A percentile compares a stretch with the other conserved stretches of the same genome.
Conservation (phyloP, 1,284 basidiomycete genomes). For the Melampsora larici-populina region DNA sequence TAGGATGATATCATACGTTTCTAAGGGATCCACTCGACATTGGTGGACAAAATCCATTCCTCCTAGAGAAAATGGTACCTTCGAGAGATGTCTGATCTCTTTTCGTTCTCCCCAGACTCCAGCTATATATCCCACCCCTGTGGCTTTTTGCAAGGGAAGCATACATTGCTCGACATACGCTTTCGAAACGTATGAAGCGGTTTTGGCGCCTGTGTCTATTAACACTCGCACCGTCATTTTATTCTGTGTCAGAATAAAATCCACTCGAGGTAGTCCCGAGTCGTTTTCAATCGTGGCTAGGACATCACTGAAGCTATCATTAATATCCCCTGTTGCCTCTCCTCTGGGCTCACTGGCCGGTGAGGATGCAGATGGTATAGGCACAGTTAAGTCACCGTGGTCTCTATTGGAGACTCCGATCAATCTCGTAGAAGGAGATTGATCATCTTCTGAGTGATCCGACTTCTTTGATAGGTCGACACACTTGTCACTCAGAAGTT, state of each 20-base stretch:
- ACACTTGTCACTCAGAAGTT: too few relatives aligned
- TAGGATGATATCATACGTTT: constrained; percentile 8
- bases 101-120: neutral
- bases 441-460: too few relatives aligned
- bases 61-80: neutral
- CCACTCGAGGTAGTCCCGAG: neutral
- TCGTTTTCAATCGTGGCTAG: neutral
- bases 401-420: too few relatives aligned
- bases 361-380: too few relatives aligned
- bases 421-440: too few relatives aligned
- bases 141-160: neutral
- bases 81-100: neutral
- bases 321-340: neutral
- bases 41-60: neutral
- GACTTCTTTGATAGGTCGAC: too few relatives aligned
- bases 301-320: neutral
- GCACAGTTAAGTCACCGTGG: too few relatives aligned
- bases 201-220: neutral
- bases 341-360: too few relatives aligned
- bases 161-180: neutral
- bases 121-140: neutral
- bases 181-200: neutral
- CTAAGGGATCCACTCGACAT: neutral
- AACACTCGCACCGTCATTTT: neutral
- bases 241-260: neutral